These are phyloP conservation scores for Blepharisma japonicum DNA, from an alignment of 73 alveolate species.

Conservation along the genomic window DNA sequence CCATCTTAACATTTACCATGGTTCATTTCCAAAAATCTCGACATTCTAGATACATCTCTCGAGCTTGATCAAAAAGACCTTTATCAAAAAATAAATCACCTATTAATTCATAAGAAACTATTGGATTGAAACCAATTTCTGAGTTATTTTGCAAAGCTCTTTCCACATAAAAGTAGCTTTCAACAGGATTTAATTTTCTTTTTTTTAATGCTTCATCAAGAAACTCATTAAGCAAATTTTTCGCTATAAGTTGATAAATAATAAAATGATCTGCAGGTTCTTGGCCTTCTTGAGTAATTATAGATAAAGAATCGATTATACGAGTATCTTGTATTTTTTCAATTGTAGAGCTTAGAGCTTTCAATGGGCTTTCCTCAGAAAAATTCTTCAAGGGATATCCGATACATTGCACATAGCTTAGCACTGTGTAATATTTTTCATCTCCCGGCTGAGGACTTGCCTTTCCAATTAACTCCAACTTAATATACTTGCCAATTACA, in stretches of 20 bases:
- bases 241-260: neutral
- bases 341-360: neutral
- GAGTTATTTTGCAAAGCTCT: neutral
- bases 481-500: neutral
- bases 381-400: neutral
- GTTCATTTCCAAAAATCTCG: neutral
- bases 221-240: neutral
- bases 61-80: neutral
- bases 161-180: too few species aligned
- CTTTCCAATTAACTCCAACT: neutral
- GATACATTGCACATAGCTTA: neutral
- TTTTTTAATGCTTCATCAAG: neutral
- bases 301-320: neutral
- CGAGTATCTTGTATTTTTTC: neutral
- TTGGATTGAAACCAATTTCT: neutral
- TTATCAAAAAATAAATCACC: neutral
- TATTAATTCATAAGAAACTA: neutral
- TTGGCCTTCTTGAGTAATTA: neutral
- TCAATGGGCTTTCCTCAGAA: neutral
- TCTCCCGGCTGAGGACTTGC: neutral
- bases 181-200: neutral
- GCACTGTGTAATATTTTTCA: slow-evolving; percentile 12
- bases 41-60: neutral
- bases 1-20: neutral
- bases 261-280: neutral